A percentile compares a stretch with the other conserved stretches of the same genome.
Conservation (phyloP, 169 alveolate species). For the Plasmodium cynomolgi region DNA sequence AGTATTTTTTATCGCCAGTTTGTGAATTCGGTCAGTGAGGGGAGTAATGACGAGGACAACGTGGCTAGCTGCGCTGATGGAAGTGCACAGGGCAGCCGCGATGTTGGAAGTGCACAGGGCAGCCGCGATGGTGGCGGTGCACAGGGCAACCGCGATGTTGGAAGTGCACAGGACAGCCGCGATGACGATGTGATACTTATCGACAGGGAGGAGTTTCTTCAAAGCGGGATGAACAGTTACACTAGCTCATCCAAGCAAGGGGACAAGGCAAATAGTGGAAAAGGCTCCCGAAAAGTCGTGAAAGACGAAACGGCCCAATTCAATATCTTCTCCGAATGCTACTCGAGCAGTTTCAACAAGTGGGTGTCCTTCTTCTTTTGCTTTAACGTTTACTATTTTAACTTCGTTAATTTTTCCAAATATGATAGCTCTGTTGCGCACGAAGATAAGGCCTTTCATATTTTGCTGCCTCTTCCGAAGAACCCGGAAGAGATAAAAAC, state of each 20-base stretch:
- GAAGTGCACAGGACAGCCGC: not conserved
- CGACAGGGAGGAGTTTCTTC: slow-evolving; percentile 25
- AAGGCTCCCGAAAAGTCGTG: not conserved
- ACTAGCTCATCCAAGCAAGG: not conserved
- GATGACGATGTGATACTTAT: slow-evolving; percentile 17
- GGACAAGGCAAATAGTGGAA: not conserved
- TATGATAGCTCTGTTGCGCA: slow-evolving; percentile 6
- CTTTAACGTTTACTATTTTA: slow-evolving; percentile 57
- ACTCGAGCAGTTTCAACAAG: slow-evolving; percentile 56
- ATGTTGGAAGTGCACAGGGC: not conserved
- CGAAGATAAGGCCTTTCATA: slow-evolving; percentile 46
- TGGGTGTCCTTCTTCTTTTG: slow-evolving; percentile 71
- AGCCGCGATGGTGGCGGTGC: not conserved
- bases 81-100: not conserved
- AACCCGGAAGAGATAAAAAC: slow-evolving; percentile 64
- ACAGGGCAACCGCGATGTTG: not conserved
- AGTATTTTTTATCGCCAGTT: slow-evolving; percentile 36
- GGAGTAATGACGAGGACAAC: not conserved
- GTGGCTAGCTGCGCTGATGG: not conserved
- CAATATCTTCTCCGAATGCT: slow-evolving; percentile 58
- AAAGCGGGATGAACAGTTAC: not conserved
- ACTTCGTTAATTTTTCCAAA: slow-evolving; percentile 41
- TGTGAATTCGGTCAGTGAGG: not conserved
- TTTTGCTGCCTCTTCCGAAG: slow-evolving; percentile 50
- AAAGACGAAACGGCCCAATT: slow-evolving; percentile 25